Evolutionary conservation across 441 rosid species (phyloP).

Genomic region (Euphorbia schlechtendalii): DNA sequence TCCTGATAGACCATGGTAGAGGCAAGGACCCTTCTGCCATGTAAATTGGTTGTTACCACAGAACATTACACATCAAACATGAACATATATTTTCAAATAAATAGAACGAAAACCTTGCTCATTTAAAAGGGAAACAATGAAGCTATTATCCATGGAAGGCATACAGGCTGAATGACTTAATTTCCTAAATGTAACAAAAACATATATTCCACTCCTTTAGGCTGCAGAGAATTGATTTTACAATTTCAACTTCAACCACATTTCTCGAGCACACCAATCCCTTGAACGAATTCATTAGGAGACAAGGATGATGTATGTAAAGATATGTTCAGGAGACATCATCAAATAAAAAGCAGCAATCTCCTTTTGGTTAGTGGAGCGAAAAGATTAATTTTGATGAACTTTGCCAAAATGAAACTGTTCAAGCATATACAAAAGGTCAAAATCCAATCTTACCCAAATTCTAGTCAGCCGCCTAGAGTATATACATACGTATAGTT

Average conservation of each 20-base stretch:
- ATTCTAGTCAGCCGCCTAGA: background rate
- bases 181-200: too few relatives aligned
- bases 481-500: too few relatives aligned
- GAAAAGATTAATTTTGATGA: background rate
- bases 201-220: background rate
- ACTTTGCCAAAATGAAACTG: background rate
- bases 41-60: conserved; percentile 30
- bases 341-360: background rate
- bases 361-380: background rate
- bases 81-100: background rate
- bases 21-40: conserved; percentile 37
- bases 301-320: background rate
- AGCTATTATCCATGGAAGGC: too few relatives aligned
- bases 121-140: background rate
- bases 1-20: conserved; percentile 35
- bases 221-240: background rate
- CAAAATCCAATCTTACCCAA: background rate
- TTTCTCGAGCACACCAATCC: conserved; percentile 5
- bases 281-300: background rate
- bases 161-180: too few relatives aligned
- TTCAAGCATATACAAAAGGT: background rate
- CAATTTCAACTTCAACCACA: conserved; percentile 7
- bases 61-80: conserved; percentile 16
- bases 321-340: background rate
- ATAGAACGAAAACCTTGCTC: background rate